Percentiles rank a stretch among this genome's conserved stretches.
These are phyloP conservation scores for Gossypium rotundifolium DNA, from an alignment of 345 rosid genomes.

Conservation along the genomic window DNA sequence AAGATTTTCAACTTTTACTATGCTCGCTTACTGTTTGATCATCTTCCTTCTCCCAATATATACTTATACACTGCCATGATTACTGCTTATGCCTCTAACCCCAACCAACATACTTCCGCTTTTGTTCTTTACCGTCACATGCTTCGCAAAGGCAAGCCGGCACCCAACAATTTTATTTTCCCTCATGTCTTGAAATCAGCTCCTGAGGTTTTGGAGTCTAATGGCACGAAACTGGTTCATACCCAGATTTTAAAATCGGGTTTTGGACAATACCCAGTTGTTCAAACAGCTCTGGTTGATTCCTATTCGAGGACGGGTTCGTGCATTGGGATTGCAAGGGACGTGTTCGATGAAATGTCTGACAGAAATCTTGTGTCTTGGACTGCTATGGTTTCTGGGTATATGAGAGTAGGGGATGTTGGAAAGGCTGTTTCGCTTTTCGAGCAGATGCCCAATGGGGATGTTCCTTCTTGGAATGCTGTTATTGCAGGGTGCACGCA, in stretches of 20 bases:
- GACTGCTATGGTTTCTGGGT: constrained; percentile 80
- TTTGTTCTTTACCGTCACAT: constrained; percentile 51
- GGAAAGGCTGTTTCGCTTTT: constrained; percentile 48
- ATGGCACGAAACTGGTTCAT: constrained; percentile 50
- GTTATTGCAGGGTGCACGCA: constrained; percentile 80
- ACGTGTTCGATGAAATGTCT: constrained; percentile 75
- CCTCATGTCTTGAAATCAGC: constrained; percentile 66
- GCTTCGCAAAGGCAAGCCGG: constrained; percentile 41
- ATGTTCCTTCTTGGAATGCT: constrained; percentile 90
- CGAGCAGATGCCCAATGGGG: constrained; percentile 68
- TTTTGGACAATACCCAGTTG: constrained; percentile 50
- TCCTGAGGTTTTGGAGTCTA: constrained; percentile 24
- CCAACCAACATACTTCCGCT: constrained; percentile 31
- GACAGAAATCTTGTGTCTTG: constrained; percentile 64
- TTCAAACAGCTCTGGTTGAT: constrained; percentile 70
- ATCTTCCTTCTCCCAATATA: constrained; percentile 42
- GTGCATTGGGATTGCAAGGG: constrained; percentile 38
- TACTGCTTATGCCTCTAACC: constrained; percentile 58
- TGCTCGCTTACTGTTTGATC: constrained; percentile 61
- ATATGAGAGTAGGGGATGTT: constrained; percentile 52
- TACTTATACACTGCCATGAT: constrained; percentile 70
- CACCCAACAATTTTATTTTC: constrained; percentile 66
- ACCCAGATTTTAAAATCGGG: constrained; percentile 52
- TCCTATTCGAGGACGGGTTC: constrained; percentile 48
- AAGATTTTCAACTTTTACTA: constrained; percentile 45